Evolutionary conservation across 1,139 yeast species (phyloP), one percentile per base, ranked within the genome.

Genomic region (Suhomyces guaymorum): DNA sequence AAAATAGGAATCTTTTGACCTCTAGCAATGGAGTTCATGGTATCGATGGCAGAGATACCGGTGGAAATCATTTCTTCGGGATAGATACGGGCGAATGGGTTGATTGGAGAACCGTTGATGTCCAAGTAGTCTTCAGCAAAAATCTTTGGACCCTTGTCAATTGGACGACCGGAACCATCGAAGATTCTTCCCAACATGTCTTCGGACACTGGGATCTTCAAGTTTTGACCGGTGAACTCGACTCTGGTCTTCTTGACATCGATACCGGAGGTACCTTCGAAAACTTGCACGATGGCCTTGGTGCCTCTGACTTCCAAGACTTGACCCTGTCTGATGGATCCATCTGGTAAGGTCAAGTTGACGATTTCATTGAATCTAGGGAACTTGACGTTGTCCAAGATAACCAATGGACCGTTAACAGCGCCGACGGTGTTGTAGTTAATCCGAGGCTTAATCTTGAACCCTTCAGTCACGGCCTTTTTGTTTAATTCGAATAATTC

Each of bases 21-120:
- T 78, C 99, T 87, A 44, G 99, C 99, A 75, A 92, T 92, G 26
- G 98, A 90, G 69, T 92, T 94, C 98, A 94, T 92, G 41, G 97
- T 90, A 65, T 92, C 99, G 57, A 92, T 94, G 31, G 98, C 96
- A 32, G 97, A 89, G 49, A 92, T 76, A 78, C 99, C 99, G 17
- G 98, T 92, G 37, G 97, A 89, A 55, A 92, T 92, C 98, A 92
- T 92, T 74, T 92, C 99, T 73, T 92, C 98, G 15, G 99, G 99
- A 61, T 94, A 92, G 52, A 92, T 92, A 73, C 99, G 94, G 32
- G 97, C 95, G 63, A 70, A 92, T 33, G 99, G 99, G 61, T 92
- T 92, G 63, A 92, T 92, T 55, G 99, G 98, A 26, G 97, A 89
- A 42, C 99, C 99, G 62, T 92, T 92, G 59, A 92, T 94, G 64